Percentiles rank a stretch among this genome's conserved stretches.
These are phyloP conservation scores for Discostella pseudostelligera DNA, from an alignment of 108 stramenopile genomes.

Conservation along the genomic window DNA sequence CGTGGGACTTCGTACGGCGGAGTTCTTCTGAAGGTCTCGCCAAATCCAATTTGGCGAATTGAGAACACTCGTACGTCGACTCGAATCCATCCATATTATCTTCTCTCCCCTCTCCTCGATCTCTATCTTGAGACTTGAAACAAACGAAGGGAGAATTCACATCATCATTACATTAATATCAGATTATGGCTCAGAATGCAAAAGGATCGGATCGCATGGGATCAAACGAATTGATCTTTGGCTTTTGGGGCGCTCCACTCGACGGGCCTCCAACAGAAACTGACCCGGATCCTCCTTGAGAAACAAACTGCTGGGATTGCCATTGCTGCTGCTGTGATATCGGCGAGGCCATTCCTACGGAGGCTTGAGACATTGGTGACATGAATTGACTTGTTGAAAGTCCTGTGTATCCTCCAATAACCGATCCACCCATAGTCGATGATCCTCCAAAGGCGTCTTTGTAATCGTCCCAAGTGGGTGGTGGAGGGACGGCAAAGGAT, in stretches of 20 bases:
- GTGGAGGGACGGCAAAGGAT: slow-evolving; percentile 36
- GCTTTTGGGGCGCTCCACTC: slow-evolving; percentile 2
- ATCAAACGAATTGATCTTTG: slow-evolving; percentile 20
- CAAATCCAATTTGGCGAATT: no score
- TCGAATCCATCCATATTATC: no score
- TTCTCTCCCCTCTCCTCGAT: no score
- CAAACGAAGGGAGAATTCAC: no score
- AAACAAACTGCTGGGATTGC: slow-evolving; percentile 18
- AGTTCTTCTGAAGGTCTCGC: no score
- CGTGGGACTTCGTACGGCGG: no score
- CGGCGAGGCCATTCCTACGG: slow-evolving; percentile 21
- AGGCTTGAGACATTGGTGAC: slow-evolving; percentile 5
- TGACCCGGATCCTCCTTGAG: background rate
- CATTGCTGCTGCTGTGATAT: slow-evolving; percentile 16
- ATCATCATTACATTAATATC: no score
- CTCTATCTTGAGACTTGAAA: no score
- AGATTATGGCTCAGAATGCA: slow-evolving; percentile 11
- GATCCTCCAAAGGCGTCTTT: slow-evolving; percentile 42
- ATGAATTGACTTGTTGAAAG: background rate
- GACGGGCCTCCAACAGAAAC: background rate
- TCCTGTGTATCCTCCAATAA: slow-evolving; percentile 16
- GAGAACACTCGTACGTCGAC: no score
- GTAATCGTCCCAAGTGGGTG: slow-evolving; percentile 48
- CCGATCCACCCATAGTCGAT: background rate
- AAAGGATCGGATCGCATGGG: slow-evolving; percentile 33